A percentile compares a stretch with the other conserved stretches of the same genome.
Evolutionary conservation across 2,329 filamentous ascomycete species (phyloP).

Genomic region (Rhynchosporium graminicola): DNA sequence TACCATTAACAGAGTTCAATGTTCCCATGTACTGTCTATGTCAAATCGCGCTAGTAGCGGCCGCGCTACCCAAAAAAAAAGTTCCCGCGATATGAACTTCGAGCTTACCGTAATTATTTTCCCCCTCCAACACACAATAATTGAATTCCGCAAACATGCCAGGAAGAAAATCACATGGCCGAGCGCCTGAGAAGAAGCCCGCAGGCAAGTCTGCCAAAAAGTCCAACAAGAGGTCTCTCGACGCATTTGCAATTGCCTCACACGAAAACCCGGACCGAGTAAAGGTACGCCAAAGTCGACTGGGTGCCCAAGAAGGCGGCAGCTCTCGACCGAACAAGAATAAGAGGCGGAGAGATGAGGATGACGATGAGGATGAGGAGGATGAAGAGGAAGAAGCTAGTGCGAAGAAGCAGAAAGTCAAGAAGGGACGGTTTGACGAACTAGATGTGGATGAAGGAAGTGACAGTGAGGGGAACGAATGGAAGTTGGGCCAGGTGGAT

Average conservation of each 20-base stretch:
- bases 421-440: constrained; percentile 42
- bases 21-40: constrained; percentile 1
- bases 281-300: constrained; percentile 56
- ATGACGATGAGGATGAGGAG: constrained; percentile 43
- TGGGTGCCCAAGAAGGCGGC: constrained; percentile 54
- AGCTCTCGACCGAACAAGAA: constrained; percentile 42
- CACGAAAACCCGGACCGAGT: constrained; percentile 53
- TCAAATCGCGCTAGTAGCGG: constrained; percentile 28
- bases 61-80: constrained; percentile 35
- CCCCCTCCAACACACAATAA: not conserved
- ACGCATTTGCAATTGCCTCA: constrained; percentile 67
- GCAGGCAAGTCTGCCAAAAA: constrained; percentile 44
- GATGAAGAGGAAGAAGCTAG: constrained; percentile 43
- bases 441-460: constrained; percentile 59
- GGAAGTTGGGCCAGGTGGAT: constrained; percentile 65
- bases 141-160: constrained; percentile 35
- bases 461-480: constrained; percentile 69
- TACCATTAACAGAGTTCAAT: not conserved
- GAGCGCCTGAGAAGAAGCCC: constrained; percentile 35
- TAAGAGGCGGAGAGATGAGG: constrained; percentile 47
- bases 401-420: constrained; percentile 36
- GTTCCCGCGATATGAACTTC: constrained; percentile 25
- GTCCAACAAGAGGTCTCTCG: constrained; percentile 48
- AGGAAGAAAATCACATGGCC: constrained; percentile 42
- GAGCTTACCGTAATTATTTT: not conserved